Evolutionary conservation across 306 rosid species (phyloP).

Genomic region (Prunus persica): DNA sequence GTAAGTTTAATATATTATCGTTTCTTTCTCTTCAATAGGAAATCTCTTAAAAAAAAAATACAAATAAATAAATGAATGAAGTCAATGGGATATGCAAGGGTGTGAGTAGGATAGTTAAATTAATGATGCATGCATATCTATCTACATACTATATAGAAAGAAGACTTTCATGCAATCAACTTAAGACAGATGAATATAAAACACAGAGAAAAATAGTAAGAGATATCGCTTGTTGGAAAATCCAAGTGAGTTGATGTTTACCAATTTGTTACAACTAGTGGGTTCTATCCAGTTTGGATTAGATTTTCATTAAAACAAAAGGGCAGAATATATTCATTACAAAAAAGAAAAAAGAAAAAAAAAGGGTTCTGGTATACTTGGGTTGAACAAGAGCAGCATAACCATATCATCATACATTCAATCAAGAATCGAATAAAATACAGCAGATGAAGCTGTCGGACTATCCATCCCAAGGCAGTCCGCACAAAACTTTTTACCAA

Average conservation of each 20-base stretch:
- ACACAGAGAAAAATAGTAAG: no score
- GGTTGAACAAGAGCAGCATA: background rate
- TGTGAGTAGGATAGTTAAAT: no score
- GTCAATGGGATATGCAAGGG: no score
- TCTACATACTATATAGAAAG: no score
- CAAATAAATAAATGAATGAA: no score
- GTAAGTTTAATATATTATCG: no score
- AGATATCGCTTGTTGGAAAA: no score
- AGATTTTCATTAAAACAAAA: background rate
- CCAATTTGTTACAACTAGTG: background rate
- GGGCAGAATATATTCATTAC: conserved; percentile 17
- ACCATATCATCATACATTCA: background rate
- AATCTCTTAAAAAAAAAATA: no score
- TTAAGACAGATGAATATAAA: no score
- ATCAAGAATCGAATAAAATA: conserved; percentile 5
- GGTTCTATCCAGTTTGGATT: background rate
- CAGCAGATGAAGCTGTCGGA: background rate
- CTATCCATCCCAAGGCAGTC: background rate
- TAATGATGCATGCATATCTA: no score
- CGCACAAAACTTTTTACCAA: background rate
- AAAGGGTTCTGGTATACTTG: background rate
- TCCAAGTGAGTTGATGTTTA: background rate
- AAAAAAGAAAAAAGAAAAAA: background rate
- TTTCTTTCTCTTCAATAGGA: no score
- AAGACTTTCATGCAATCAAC: no score